phyloP scores from a whole-genome alignment of 2,329 filamentous ascomycete species.

The Knoxdaviesia capensis region DNA sequence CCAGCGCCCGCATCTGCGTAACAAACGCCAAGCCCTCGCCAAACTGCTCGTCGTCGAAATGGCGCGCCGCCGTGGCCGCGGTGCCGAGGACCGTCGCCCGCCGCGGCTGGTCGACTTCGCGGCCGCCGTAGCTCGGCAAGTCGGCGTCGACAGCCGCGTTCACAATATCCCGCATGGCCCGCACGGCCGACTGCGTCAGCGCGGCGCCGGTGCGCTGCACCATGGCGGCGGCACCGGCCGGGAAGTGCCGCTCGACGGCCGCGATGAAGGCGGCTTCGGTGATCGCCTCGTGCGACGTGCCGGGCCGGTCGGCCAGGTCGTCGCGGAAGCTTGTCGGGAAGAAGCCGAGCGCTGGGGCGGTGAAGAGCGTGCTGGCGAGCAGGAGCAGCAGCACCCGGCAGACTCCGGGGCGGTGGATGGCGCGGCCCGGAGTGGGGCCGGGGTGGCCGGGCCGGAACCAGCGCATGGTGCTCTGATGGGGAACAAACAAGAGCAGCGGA shows the following conservation, averaged over 20 bases:
- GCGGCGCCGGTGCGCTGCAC: background rate
- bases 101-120: no score
- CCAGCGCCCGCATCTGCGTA: constrained; percentile 1
- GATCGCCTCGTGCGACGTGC: constrained; percentile 5
- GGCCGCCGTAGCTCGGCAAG: no score
- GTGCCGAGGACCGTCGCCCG: no score
- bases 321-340: constrained; percentile 6
- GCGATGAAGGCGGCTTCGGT: constrained; percentile 4
- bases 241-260: constrained; percentile 1
- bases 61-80: constrained; percentile 1
- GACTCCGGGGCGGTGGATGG: no score
- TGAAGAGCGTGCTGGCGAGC: background rate
- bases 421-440: no score
- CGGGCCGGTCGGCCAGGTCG: constrained; percentile 4
- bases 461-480: no score
- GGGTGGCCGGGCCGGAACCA: no score
- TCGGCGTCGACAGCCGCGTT: constrained; percentile 4
- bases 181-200: constrained; percentile 3
- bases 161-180: constrained; percentile 4
- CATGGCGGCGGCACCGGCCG: background rate
- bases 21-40: constrained; percentile 2
- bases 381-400: background rate
- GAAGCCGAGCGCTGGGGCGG: constrained; percentile 1
- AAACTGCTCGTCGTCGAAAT: constrained; percentile 5
- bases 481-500: no score